Evolutionary conservation across 2,329 filamentous ascomycete genomes (phyloP).

Genomic region (Neocucurbitaria cava): DNA sequence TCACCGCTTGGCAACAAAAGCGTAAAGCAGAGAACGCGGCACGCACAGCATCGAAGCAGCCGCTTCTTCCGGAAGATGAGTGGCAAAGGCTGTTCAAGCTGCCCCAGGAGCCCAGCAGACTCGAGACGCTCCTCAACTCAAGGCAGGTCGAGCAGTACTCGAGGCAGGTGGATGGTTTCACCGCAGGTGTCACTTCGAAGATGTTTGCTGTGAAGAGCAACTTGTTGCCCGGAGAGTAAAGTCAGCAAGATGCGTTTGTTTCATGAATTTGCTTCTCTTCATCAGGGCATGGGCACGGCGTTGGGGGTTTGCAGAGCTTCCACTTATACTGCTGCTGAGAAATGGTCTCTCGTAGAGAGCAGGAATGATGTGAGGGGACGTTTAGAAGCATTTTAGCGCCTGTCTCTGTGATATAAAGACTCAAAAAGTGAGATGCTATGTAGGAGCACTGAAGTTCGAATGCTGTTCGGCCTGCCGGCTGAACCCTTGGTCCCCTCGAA

Average conservation of each 20-base stretch:
- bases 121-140: constrained; percentile 94
- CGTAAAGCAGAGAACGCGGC: constrained; percentile 94
- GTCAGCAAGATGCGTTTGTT: constrained; percentile 24
- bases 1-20: constrained; percentile 95
- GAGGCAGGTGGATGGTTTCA: constrained; percentile 95
- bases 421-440: constrained; percentile 14
- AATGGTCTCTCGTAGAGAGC: constrained; percentile 28
- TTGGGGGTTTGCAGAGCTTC: constrained; percentile 41
- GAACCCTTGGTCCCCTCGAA: constrained; percentile 15
- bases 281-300: constrained; percentile 49
- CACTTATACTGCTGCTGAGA: constrained; percentile 22
- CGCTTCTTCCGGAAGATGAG: constrained; percentile 91
- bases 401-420: constrained; percentile 5
- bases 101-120: constrained; percentile 87
- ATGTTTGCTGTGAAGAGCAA: constrained; percentile 93
- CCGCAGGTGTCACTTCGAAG: constrained; percentile 88
- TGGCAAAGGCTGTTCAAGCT: constrained; percentile 99
- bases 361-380: constrained; percentile 11
- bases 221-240: constrained; percentile 63
- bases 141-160: constrained; percentile 98
- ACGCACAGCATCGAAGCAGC: constrained; percentile 84
- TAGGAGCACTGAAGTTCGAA: constrained; percentile 8
- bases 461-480: constrained; percentile 13
- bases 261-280: constrained; percentile 43
- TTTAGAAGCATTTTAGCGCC: constrained; percentile 4